These are phyloP conservation scores for Aureobasidium vineae DNA, from an alignment of 2,329 filamentous ascomycete genomes.

Conservation along the genomic window DNA sequence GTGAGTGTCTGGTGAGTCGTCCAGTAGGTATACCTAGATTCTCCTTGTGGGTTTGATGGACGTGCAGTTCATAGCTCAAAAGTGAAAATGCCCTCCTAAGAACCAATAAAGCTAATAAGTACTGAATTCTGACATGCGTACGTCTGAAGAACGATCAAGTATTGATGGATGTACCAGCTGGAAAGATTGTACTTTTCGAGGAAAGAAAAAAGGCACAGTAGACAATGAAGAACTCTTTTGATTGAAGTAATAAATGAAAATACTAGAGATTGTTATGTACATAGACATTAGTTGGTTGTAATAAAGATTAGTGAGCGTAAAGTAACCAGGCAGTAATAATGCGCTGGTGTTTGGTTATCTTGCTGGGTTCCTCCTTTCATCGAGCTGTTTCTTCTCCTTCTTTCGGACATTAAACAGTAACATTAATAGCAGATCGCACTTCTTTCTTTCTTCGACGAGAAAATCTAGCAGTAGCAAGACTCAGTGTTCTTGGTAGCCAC, in stretches of 20 bases:
- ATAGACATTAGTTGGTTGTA: conserved; percentile 20
- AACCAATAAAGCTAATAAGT: not conserved
- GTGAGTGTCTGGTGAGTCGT: not conserved
- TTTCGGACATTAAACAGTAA: conserved; percentile 1
- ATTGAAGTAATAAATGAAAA: not conserved
- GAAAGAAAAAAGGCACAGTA: not conserved
- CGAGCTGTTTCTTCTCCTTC: not conserved
- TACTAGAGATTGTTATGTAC: conserved; percentile 19
- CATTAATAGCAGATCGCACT: not conserved
- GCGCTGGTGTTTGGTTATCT: not conserved
- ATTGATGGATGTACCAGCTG: not conserved
- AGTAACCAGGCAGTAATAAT: not conserved
- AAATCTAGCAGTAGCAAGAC: conserved; percentile 21
- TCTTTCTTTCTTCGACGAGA: not conserved
- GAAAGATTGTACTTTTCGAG: no score
- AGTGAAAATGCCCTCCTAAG: not conserved
- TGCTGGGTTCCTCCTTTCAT: not conserved
- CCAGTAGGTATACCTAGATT: not conserved
- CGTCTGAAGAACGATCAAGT: no score
- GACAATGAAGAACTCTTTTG: not conserved
- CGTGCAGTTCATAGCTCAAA: not conserved
- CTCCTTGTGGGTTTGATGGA: not conserved
- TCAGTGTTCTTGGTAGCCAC: conserved; percentile 20
- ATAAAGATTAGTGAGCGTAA: conserved; percentile 17
- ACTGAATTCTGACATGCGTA: no score